A percentile compares a stretch with the other conserved stretches of the same genome.
phyloP scores from a whole-genome alignment of 163 green algal genomes.

The Prototheca wickerhamii region DNA sequence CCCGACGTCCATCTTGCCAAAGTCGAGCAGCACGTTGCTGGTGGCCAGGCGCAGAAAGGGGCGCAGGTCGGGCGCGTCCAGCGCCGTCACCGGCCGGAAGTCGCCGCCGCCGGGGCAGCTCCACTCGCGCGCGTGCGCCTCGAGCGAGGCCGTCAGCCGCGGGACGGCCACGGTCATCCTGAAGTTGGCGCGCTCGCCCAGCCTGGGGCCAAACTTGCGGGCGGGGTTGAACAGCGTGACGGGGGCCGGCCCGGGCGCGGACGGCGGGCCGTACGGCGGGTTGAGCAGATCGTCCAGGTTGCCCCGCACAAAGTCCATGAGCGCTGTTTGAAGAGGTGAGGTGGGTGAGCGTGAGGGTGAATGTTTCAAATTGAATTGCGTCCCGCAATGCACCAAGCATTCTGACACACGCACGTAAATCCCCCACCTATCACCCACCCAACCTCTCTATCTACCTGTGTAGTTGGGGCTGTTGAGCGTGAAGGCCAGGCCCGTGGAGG shows the following conservation, averaged over 20 bases:
- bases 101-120: neutral
- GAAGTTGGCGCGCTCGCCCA: conserved; percentile 32
- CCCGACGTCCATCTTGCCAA: conserved; percentile 18
- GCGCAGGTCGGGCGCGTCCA: conserved; percentile 9
- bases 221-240: conserved; percentile 23
- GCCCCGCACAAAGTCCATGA: conserved; percentile 31
- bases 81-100: neutral
- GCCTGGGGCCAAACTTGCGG: conserved; percentile 39
- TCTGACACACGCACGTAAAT: no score
- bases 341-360: no score
- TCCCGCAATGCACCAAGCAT: no score
- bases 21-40: conserved; percentile 30
- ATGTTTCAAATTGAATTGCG: no score
- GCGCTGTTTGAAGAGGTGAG: neutral
- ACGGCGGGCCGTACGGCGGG: neutral
- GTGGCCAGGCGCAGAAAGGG: conserved; percentile 24
- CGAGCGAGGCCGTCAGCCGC: conserved; percentile 28
- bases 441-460: no score
- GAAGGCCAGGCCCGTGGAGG: conserved; percentile 7
- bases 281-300: conserved; percentile 25
- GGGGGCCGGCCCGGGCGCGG: neutral
- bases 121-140: conserved; percentile 30
- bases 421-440: no score
- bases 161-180: conserved; percentile 41
- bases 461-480: conserved; percentile 24